Base-by-base conservation (phyloP, 768 basidiomycete genomes). In the Lactarius tabidus region DNA sequence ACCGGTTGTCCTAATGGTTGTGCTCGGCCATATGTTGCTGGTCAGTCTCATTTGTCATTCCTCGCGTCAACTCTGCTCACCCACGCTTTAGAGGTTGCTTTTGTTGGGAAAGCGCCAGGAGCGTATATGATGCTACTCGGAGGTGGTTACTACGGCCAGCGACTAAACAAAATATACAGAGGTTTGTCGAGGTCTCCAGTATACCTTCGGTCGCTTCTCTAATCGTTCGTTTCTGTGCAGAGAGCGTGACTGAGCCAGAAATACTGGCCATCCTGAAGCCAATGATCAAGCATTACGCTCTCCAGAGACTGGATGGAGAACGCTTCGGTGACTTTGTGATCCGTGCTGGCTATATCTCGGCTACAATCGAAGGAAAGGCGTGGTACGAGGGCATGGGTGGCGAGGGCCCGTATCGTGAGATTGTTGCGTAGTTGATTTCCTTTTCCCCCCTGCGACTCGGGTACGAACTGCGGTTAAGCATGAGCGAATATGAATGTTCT, bases 1-100 rank as follows among this genome's bases (percentile, higher is more conserved):
- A 98, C 95, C 20, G 96, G 96, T 55, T 98, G 95, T 71, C 93
- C 93, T 3, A 95, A 94, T 71, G 93, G 93, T 45, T 95, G 95
- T 74, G 92, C 95, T 2, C 83, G 95, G 65, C 95, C 94, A 41
- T 98, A 96, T 75, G 79, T 95, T 53, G 96, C 92, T 58, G 90
- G 90, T 88, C 52, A 10, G 85, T 41, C 35, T 36, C 41, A 20
- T 26, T 18, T 53, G 31, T n/a, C 12, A 18, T 18, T 23, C n/a
- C 45, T 53, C 43, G 61, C 35, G 36, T 52, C 6, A 51, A 26
- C 41, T 59, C 8, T 31, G 48, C 61, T 28, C 48, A 29, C 60
- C 55, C 17, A 26, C 18, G 20, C 28, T 33, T 20, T 77, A 90
- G 96, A 98, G 81, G 82, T 98, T 48, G 97, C 95, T 0, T 96